A percentile compares a stretch with the other conserved stretches of the same genome.
Evolutionary conservation across 306 rosid species (phyloP).

Genomic region (Pueraria montana): DNA sequence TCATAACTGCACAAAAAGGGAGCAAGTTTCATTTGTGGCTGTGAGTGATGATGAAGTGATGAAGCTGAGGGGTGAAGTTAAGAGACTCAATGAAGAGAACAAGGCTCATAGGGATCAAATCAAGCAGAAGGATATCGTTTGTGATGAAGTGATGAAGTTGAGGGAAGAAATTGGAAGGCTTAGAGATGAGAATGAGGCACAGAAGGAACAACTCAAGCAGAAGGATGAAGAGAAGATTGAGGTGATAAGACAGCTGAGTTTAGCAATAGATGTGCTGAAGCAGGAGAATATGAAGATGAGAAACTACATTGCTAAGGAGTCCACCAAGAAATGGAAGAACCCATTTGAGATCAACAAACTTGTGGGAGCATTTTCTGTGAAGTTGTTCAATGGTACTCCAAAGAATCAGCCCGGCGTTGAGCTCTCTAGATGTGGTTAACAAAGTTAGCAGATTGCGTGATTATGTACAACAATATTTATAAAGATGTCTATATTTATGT

Average conservation of each 20-base stretch:
- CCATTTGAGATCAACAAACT: conserved; percentile 70
- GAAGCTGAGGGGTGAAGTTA: conserved; percentile 66
- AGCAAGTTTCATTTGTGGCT: conserved; percentile 31
- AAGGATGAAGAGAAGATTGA: conserved; percentile 85
- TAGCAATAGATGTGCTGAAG: conserved; percentile 74
- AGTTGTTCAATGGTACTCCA: conserved; percentile 57
- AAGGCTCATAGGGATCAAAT: conserved; percentile 54
- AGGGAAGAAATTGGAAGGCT: conserved; percentile 68
- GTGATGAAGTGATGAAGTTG: conserved; percentile 58
- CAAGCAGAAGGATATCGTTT: conserved; percentile 47
- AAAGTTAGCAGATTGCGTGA: conserved; percentile 33
- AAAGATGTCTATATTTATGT: conserved; percentile 47
- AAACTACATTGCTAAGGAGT: conserved; percentile 56
- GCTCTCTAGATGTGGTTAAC: conserved; percentile 58
- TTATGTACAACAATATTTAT: conserved; percentile 34
- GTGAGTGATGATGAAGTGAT: conserved; percentile 51
- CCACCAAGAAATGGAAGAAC: conserved; percentile 53
- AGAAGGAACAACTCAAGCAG: conserved; percentile 59
- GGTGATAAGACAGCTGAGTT: conserved; percentile 80
- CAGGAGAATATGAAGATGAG: conserved; percentile 76
- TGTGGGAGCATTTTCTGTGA: conserved; percentile 59
- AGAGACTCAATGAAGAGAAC: conserved; percentile 67
- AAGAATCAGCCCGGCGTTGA: conserved; percentile 52
- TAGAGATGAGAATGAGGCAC: conserved; percentile 61
- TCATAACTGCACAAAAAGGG: conserved; percentile 37